A percentile compares a stretch with the other conserved stretches of the same genome.
phyloP scores from a whole-genome alignment of 768 basidiomycete species.

The Boletus rubropictus region DNA sequence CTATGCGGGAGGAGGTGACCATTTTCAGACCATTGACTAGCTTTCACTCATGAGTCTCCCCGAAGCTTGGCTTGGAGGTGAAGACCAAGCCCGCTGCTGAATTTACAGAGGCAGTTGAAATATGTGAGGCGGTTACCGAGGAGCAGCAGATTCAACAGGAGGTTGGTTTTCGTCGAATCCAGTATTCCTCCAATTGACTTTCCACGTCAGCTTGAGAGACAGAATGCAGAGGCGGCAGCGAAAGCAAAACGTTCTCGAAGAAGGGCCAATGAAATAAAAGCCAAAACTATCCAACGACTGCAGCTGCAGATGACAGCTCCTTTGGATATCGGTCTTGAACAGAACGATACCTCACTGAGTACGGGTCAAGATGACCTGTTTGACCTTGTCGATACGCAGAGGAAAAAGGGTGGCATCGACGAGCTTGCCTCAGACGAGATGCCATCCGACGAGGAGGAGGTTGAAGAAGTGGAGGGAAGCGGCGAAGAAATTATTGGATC shows the following conservation, averaged over 20 bases:
- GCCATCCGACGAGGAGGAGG: slow-evolving; percentile 40
- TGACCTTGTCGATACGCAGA: slow-evolving; percentile 65
- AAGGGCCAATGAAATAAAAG: slow-evolving; percentile 82
- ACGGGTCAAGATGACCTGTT: slow-evolving; percentile 84
- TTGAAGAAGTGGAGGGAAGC: slow-evolving; percentile 21
- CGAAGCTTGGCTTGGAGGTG: slow-evolving; percentile 76
- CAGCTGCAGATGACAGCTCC: slow-evolving; percentile 97
- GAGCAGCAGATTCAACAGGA: slow-evolving; percentile 88
- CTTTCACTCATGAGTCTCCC: slow-evolving; percentile 4
- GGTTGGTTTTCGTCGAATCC: slow-evolving; percentile 36
- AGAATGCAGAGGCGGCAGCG: slow-evolving; percentile 70
- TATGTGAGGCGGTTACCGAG: slow-evolving; percentile 70
- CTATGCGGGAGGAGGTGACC: slow-evolving; percentile 79
- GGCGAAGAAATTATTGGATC: slow-evolving; percentile 47
- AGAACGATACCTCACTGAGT: slow-evolving; percentile 66
- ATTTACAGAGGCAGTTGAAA: slow-evolving; percentile 62
- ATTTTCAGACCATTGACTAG: neutral
- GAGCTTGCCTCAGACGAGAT: slow-evolving; percentile 39
- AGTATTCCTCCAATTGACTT: slow-evolving; percentile 2
- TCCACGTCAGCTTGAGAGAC: slow-evolving; percentile 63
- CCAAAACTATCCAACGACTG: slow-evolving; percentile 86
- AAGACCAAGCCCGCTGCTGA: slow-evolving; percentile 73
- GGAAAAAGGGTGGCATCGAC: slow-evolving; percentile 37
- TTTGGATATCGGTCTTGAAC: slow-evolving; percentile 90
- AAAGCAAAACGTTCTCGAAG: slow-evolving; percentile 76